Percentiles rank a stretch among this genome's conserved stretches.
phyloP scores from a whole-genome alignment of 192 early-diverging fungal species.

The Podila epicladia region DNA sequence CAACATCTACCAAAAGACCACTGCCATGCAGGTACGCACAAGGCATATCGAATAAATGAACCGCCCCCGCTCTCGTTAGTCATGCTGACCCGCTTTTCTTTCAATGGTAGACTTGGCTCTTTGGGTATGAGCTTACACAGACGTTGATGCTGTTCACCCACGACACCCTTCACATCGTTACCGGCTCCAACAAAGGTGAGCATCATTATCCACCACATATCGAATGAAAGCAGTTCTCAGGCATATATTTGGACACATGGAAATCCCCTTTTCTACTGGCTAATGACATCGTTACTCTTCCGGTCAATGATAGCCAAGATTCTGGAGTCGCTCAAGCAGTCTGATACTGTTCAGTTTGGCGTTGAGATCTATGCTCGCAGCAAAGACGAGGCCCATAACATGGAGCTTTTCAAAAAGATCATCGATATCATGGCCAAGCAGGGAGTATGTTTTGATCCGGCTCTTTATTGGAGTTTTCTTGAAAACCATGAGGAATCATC shows the following conservation, averaged over 20 bases:
- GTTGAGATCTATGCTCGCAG: constrained; percentile 79
- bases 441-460: constrained; percentile 18
- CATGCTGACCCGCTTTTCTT: not conserved
- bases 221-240: too few relatives aligned
- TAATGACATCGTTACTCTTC: too few relatives aligned
- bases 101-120: constrained; percentile 83
- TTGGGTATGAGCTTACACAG: constrained; percentile 93
- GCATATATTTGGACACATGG: too few relatives aligned
- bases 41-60: not conserved
- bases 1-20: constrained; percentile 77
- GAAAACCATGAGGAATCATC: too few relatives aligned
- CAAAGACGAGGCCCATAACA: constrained; percentile 83
- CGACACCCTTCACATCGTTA: constrained; percentile 81
- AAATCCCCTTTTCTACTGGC: too few relatives aligned
- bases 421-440: constrained; percentile 59
- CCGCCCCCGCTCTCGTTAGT: not conserved
- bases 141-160: constrained; percentile 82
- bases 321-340: constrained; percentile 72
- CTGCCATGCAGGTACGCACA: constrained; percentile 67
- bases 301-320: constrained; percentile 50
- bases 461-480: too few relatives aligned
- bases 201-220: not conserved
- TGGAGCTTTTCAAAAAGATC: constrained; percentile 67
- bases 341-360: constrained; percentile 66
- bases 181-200: constrained; percentile 83